These are phyloP conservation scores for Pestalotiopsis sp. DNA, from an alignment of 2,329 filamentous ascomycete genomes.

Conservation along the genomic window DNA sequence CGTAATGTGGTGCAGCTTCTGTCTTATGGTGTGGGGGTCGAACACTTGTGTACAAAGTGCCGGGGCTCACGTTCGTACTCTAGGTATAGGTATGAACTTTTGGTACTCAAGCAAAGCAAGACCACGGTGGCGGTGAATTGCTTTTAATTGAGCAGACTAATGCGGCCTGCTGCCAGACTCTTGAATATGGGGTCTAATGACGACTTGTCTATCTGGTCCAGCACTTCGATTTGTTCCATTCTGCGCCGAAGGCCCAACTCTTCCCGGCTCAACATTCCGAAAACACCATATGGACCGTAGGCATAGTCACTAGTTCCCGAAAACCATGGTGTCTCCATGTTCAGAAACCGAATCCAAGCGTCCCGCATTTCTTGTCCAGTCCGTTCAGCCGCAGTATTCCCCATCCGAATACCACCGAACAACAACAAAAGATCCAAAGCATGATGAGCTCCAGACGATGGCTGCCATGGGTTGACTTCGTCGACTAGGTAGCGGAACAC, in stretches of 20 bases:
- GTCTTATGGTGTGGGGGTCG: no score
- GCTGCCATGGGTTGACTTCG: constrained; percentile 49
- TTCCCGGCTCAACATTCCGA: not conserved
- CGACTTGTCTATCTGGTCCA: not conserved
- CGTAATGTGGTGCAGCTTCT: no score
- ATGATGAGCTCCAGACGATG: constrained; percentile 47
- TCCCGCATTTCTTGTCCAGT: not conserved
- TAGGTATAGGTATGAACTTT: not conserved
- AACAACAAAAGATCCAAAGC: constrained; percentile 48
- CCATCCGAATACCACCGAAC: constrained; percentile 40
- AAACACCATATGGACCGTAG: constrained; percentile 1
- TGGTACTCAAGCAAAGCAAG: not conserved
- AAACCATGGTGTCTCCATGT: not conserved
- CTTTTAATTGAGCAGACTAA: constrained; percentile 5
- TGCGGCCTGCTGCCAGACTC: not conserved
- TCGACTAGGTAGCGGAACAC: constrained; percentile 45
- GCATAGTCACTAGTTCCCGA: not conserved
- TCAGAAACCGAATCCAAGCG: not conserved
- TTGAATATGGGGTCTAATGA: not conserved
- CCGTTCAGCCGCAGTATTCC: not conserved
- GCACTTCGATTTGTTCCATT: not conserved
- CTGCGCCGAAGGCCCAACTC: not conserved
- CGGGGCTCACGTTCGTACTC: no score
- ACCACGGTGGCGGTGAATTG: not conserved
- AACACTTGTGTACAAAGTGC: no score